Conservation (phyloP, 2,329 filamentous ascomycete genomes). For the Calonectria ilicicola region DNA sequence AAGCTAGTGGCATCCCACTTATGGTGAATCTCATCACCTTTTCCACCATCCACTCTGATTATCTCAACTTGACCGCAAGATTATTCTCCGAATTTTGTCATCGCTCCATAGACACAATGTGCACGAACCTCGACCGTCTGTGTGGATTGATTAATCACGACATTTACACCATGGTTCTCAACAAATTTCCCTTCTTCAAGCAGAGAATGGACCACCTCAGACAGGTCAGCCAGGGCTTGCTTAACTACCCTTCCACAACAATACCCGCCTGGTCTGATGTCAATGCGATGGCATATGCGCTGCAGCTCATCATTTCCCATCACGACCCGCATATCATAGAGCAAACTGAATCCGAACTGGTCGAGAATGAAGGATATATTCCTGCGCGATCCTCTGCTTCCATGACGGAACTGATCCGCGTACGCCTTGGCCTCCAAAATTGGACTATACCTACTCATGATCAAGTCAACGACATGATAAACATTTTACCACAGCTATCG, state of each 20-base stretch:
- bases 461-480: neutral
- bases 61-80: neutral
- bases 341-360: neutral
- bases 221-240: too few relatives aligned
- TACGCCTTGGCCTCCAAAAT: neutral
- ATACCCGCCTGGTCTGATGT: too few relatives aligned
- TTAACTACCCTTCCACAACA: too few relatives aligned
- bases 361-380: neutral
- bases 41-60: slow-evolving; percentile 21
- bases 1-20: slow-evolving; percentile 8
- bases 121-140: neutral
- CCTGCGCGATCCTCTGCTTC: neutral
- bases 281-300: neutral
- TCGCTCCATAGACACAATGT: fast-evolving
- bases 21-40: slow-evolving; percentile 22
- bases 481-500: neutral
- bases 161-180: neutral
- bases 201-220: neutral
- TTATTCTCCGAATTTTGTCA: neutral
- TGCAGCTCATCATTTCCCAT: neutral
- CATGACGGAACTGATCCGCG: neutral
- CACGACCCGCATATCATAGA: neutral
- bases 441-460: neutral
- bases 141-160: neutral
- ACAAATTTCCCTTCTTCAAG: neutral